Evolutionary conservation across 2,329 filamentous ascomycete species (phyloP).

Genomic region (Remersonia thermophila): DNA sequence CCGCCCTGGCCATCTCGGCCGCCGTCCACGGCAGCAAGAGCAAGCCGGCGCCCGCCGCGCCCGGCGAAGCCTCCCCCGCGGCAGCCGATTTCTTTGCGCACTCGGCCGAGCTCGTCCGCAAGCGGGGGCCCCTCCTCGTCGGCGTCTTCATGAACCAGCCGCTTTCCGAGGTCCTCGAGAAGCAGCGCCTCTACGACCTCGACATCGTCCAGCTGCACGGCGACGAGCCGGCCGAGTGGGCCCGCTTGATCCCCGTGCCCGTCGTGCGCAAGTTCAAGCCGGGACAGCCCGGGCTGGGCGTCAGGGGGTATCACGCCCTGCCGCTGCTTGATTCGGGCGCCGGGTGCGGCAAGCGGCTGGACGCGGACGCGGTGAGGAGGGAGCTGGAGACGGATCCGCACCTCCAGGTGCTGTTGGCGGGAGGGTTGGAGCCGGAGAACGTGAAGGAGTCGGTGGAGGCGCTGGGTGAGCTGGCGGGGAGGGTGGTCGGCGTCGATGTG

Average conservation of each 20-base stretch:
- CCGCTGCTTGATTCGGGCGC: constrained; percentile 78
- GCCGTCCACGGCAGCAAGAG: constrained; percentile 46
- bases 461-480: constrained; percentile 45
- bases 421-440: constrained; percentile 71
- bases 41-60: constrained; percentile 17
- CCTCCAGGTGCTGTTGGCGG: constrained; percentile 70
- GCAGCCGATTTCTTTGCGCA: constrained; percentile 59
- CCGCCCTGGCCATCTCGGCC: constrained; percentile 67
- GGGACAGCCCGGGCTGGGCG: constrained; percentile 55
- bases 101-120: constrained; percentile 34
- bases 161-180: constrained; percentile 65
- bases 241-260: constrained; percentile 75
- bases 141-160: constrained; percentile 93
- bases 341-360: constrained; percentile 69
- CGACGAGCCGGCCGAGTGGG: constrained; percentile 85
- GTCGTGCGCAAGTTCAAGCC: constrained; percentile 81
- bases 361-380: constrained; percentile 55
- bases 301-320: constrained; percentile 69
- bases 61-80: constrained; percentile 19
- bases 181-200: constrained; percentile 63
- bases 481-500: constrained; percentile 76
- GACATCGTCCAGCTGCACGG: constrained; percentile 92
- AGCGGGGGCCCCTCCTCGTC: constrained; percentile 61
- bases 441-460: constrained; percentile 53
- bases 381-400: constrained; percentile 55